Conservation (phyloP, 2,329 filamentous ascomycete species). For the Claviceps quebecensis region DNA sequence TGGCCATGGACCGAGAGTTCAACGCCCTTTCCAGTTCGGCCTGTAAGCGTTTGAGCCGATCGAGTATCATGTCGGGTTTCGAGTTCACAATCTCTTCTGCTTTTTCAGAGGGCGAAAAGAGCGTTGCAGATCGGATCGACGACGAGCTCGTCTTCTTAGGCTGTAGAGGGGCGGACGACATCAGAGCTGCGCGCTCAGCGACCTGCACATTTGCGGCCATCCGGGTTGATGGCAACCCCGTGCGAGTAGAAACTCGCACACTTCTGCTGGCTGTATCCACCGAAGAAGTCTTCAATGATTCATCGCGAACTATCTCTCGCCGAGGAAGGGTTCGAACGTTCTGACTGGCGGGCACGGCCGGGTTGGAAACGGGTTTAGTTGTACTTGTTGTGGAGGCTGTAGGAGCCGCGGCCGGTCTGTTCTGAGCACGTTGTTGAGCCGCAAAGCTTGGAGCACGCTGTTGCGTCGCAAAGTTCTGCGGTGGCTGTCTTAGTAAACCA, state of each 20-base stretch:
- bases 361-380: slow-evolving; percentile 13
- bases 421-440: slow-evolving; percentile 48
- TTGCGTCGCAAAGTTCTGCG: slow-evolving; percentile 50
- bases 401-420: slow-evolving; percentile 23
- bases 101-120: slow-evolving; percentile 43
- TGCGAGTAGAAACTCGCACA: slow-evolving; percentile 15
- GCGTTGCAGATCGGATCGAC: slow-evolving; percentile 26
- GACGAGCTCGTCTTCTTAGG: slow-evolving; percentile 16
- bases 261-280: slow-evolving; percentile 13
- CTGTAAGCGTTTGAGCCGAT: slow-evolving; percentile 42
- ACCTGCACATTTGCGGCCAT: slow-evolving; percentile 15
- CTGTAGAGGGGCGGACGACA: slow-evolving; percentile 12
- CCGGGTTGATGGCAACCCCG: slow-evolving; percentile 14
- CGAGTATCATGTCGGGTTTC: slow-evolving; percentile 42
- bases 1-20: slow-evolving; percentile 48
- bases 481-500: slow-evolving; percentile 36
- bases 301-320: slow-evolving; percentile 15
- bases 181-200: slow-evolving; percentile 18
- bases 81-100: slow-evolving; percentile 36
- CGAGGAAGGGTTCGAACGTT: slow-evolving; percentile 16
- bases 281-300: slow-evolving; percentile 11
- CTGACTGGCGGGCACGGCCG: slow-evolving; percentile 14
- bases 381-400: slow-evolving; percentile 15
- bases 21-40: slow-evolving; percentile 47
- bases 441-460: slow-evolving; percentile 36